Evolutionary conservation across 1,284 basidiomycete species (phyloP).

Genomic region (Pseudomicrostroma phylloplanum): DNA sequence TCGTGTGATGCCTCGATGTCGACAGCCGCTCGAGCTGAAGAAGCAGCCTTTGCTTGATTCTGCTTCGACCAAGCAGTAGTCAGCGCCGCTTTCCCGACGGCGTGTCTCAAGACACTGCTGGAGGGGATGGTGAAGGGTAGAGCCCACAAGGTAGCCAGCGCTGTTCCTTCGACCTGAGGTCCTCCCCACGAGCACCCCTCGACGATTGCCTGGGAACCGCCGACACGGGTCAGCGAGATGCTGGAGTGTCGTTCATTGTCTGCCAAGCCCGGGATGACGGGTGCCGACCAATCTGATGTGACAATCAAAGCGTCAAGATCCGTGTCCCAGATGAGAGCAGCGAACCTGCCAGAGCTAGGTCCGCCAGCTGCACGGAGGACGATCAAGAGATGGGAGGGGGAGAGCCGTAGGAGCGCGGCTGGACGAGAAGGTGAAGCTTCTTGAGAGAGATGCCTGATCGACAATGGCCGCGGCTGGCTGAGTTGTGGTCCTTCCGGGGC

Average conservation of each 20-base stretch:
- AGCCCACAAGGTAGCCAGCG: slow-evolving; percentile 1
- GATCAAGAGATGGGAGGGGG: neutral
- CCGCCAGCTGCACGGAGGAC: neutral
- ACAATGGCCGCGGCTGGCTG: neutral
- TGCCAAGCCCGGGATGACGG: neutral
- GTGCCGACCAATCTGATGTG: neutral
- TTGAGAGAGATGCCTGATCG: neutral
- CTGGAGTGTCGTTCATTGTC: neutral
- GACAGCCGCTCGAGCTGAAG: neutral
- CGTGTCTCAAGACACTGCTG: slow-evolving; percentile 1
- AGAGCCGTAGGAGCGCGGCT: neutral
- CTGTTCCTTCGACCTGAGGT: neutral
- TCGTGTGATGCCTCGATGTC: neutral
- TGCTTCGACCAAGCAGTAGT: neutral
- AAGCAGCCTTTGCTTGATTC: neutral
- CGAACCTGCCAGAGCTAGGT: neutral
- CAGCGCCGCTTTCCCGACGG: neutral
- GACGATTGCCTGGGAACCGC: neutral
- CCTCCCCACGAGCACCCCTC: neutral
- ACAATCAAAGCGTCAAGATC: neutral
- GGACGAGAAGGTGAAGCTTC: neutral
- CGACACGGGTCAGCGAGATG: neutral
- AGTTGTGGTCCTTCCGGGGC: neutral
- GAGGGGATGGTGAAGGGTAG: slow-evolving; percentile 1
- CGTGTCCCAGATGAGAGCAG: slow-evolving; percentile 6